phyloP scores from a whole-genome alignment of 768 basidiomycete genomes.

The Clitopilus hobsonii region DNA sequence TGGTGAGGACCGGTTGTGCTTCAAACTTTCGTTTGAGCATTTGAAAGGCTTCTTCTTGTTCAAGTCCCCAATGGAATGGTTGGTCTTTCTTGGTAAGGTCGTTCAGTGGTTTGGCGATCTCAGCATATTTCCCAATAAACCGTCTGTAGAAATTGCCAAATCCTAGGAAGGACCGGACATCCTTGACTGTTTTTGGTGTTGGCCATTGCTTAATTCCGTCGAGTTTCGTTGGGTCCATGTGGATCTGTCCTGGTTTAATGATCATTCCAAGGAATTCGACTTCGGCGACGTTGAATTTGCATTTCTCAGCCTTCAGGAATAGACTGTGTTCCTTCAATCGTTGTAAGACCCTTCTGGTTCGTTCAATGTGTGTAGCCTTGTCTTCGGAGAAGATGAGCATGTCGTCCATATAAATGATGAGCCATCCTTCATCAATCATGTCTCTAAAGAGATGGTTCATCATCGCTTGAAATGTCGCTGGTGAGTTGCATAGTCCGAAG shows the following conservation, averaged over 20 bases:
- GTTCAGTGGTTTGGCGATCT: constrained; percentile 21
- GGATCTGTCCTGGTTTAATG: constrained; percentile 16
- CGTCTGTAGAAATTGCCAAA: constrained; percentile 33
- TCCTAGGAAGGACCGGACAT: constrained; percentile 38
- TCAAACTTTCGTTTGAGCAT: constrained; percentile 20
- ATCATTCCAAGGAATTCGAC: too few relatives aligned
- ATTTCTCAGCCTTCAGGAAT: constrained; percentile 21
- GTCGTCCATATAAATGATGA: too few relatives aligned
- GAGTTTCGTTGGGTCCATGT: constrained; percentile 35
- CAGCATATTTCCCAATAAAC: constrained; percentile 28
- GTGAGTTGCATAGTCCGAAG: too few relatives aligned
- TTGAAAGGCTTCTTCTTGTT: constrained; percentile 20
- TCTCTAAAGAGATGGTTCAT: too few relatives aligned
- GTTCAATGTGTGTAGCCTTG: too few relatives aligned
- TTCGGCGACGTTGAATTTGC: too few relatives aligned
- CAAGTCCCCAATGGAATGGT: constrained; percentile 11
- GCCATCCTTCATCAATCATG: too few relatives aligned
- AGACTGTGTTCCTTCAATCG: constrained; percentile 24
- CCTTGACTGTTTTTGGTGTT: too few relatives aligned
- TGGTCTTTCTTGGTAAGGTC: constrained; percentile 19
- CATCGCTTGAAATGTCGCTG: too few relatives aligned
- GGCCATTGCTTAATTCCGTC: constrained; percentile 33
- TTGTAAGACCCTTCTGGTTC: constrained; percentile 11
- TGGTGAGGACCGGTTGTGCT: constrained; percentile 17
- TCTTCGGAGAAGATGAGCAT: too few relatives aligned